Percentiles rank a stretch among this genome's conserved stretches.
Evolutionary conservation across 2,329 filamentous ascomycete genomes (phyloP).

Genomic region (Beauveria sp.): DNA sequence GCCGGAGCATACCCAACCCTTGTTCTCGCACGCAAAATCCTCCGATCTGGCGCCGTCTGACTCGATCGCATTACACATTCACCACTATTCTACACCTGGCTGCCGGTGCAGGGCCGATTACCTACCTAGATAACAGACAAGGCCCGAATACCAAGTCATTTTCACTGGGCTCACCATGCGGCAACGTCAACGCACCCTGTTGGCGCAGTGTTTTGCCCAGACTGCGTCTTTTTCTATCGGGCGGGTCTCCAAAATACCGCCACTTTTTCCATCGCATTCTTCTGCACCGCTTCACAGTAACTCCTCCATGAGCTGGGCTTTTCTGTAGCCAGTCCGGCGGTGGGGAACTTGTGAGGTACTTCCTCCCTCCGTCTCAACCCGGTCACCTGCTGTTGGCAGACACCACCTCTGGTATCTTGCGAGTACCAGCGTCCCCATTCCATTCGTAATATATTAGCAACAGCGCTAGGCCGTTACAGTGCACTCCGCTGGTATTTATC

Average conservation of each 20-base stretch:
- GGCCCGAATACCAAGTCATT: constrained; percentile 9
- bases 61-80: neutral
- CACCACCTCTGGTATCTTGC: neutral
- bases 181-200: constrained; percentile 3
- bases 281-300: neutral
- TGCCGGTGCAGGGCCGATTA: neutral
- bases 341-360: neutral
- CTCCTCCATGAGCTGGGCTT: neutral
- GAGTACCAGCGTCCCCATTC: neutral
- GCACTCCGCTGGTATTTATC: constrained; percentile 4
- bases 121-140: neutral
- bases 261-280: neutral
- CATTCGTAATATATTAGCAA: neutral
- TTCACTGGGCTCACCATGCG: neutral
- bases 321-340: neutral
- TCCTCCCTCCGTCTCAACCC: neutral
- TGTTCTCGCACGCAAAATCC: neutral
- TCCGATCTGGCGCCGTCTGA: constrained; percentile 9
- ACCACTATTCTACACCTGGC: neutral
- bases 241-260: neutral
- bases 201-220: neutral
- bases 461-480: constrained; percentile 1
- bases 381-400: neutral
- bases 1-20: neutral
- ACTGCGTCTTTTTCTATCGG: neutral